Evolutionary conservation across 1,284 basidiomycete genomes (phyloP).

Genomic region (Sporisorium graminicola): DNA sequence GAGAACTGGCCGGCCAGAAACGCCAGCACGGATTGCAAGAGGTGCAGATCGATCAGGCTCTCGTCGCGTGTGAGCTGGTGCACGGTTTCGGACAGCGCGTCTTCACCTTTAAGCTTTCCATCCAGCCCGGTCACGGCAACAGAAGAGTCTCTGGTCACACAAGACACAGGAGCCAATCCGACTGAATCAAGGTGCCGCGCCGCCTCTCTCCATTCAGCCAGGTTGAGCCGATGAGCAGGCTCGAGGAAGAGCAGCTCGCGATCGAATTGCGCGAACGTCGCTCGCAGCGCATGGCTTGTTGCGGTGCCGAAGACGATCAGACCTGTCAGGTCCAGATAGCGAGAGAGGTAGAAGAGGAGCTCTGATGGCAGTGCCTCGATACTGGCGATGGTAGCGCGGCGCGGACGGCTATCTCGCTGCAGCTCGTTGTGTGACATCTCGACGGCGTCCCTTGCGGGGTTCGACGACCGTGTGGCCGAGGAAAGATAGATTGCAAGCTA

Average conservation of each 20-base stretch:
- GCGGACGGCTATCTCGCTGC: background rate
- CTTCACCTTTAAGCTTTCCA: background rate
- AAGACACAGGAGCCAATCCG: background rate
- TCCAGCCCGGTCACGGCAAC: background rate
- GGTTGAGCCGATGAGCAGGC: conserved; percentile 30
- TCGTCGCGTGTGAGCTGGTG: conserved; percentile 31
- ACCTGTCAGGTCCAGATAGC: conserved; percentile 25
- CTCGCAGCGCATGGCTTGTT: conserved; percentile 10
- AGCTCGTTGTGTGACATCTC: background rate
- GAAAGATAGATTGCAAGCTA: too few relatives aligned
- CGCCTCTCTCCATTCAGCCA: conserved; percentile 42
- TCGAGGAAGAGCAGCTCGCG: conserved; percentile 37
- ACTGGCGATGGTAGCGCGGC: background rate
- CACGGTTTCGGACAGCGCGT: conserved; percentile 5
- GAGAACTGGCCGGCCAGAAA: conserved; percentile 6
- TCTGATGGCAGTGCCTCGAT: conserved; percentile 35
- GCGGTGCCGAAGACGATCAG: conserved; percentile 30
- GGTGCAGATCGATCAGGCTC: conserved; percentile 38
- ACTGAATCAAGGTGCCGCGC: conserved; percentile 13
- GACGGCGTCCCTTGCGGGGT: background rate
- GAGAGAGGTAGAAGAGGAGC: conserved; percentile 35
- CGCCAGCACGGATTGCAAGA: conserved; percentile 24
- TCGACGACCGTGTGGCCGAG: too few relatives aligned
- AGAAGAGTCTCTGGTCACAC: background rate
- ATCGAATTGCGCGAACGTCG: conserved; percentile 33